Evolutionary conservation across 805 yeast species (phyloP).

Genomic region (Starmerella vitae): DNA sequence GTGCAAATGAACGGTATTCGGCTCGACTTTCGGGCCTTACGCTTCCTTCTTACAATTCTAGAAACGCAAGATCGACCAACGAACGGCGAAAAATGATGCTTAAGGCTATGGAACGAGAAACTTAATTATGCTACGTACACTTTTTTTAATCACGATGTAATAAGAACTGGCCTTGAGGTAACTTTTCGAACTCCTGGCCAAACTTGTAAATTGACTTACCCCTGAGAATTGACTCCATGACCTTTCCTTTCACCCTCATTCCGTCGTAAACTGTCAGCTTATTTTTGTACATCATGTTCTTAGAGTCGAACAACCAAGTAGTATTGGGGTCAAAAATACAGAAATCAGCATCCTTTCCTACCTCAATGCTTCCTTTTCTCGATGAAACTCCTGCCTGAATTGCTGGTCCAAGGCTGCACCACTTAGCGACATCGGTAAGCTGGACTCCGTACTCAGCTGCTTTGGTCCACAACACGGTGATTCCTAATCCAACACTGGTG

Average conservation of each 20-base stretch:
- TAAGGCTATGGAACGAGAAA: constrained; percentile 11
- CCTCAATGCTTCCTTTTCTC: constrained; percentile 55
- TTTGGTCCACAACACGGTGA: constrained; percentile 63
- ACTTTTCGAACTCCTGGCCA: constrained; percentile 15
- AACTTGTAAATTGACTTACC: constrained; percentile 52
- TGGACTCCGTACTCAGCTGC: constrained; percentile 38
- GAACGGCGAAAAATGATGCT: constrained; percentile 21
- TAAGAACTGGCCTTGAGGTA: constrained; percentile 16
- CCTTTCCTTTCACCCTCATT: constrained; percentile 51
- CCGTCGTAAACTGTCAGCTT: constrained; percentile 83
- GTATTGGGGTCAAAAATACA: constrained; percentile 61
- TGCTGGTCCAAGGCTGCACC: constrained; percentile 80
- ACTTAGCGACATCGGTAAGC: constrained; percentile 50
- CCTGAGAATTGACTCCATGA: constrained; percentile 64
- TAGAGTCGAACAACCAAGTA: constrained; percentile 32
- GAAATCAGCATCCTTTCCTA: constrained; percentile 82
- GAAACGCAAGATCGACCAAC: constrained; percentile 16
- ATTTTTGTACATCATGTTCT: constrained; percentile 51
- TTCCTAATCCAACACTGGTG: constrained; percentile 81
- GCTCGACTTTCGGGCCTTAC: constrained; percentile 19
- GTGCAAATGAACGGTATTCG: constrained; percentile 19
- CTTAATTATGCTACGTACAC: background rate
- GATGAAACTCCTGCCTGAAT: constrained; percentile 66
- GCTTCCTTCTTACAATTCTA: constrained; percentile 11
- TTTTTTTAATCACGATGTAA: constrained; percentile 8